phyloP scores from a whole-genome alignment of 768 basidiomycete genomes.

The Vishniacozyma victoriae region DNA sequence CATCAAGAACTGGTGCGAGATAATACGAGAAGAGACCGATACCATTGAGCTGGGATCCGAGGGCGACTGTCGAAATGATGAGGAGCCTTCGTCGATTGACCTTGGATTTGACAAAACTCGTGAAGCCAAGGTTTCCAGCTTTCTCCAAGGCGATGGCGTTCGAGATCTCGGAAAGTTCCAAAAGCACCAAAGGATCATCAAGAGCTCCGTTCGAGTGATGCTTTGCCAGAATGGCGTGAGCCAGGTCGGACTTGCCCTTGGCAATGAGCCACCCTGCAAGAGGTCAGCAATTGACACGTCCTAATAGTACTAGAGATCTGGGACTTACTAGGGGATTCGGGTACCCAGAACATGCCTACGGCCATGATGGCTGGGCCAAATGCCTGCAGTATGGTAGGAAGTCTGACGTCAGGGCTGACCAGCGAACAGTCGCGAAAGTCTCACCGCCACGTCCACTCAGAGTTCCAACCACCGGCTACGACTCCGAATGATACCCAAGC shows the following conservation, averaged over 20 bases:
- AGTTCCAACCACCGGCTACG: too few relatives aligned
- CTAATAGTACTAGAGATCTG: too few relatives aligned
- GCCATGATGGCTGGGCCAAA: too few relatives aligned
- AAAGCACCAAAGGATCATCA: constrained; percentile 33
- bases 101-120: constrained; percentile 16
- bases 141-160: constrained; percentile 25
- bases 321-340: too few relatives aligned
- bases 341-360: too few relatives aligned
- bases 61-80: constrained; percentile 20
- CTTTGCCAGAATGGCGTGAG: not conserved
- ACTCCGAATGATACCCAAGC: too few relatives aligned
- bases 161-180: constrained; percentile 35
- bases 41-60: constrained; percentile 19
- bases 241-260: not conserved
- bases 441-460: too few relatives aligned
- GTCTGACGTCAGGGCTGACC: too few relatives aligned
- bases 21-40: constrained; percentile 22
- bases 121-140: constrained; percentile 6
- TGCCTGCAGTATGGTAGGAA: too few relatives aligned
- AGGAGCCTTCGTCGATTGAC: constrained; percentile 23
- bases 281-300: too few relatives aligned
- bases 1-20: not conserved
- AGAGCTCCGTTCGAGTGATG: constrained; percentile 31
- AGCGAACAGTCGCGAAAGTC: too few relatives aligned
- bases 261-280: too few relatives aligned